These are phyloP conservation scores for Phytophthora brassicae DNA, from an alignment of 352 stramenopile genomes.

Conservation along the genomic window DNA sequence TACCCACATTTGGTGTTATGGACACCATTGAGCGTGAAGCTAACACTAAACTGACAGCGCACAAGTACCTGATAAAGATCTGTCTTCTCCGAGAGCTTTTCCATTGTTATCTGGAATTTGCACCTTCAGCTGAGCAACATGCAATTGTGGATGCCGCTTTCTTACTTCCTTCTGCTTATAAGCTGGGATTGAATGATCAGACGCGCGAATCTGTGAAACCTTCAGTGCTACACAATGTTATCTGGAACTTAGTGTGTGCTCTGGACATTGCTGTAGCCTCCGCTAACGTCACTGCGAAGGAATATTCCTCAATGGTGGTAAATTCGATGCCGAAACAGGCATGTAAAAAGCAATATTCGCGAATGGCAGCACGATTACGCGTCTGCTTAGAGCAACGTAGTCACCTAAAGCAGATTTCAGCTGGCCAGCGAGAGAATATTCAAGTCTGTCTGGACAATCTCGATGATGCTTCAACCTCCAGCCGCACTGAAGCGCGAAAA, in stretches of 20 bases:
- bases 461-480: conserved; percentile 1
- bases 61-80: conserved; percentile 45
- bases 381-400: conserved; percentile 50
- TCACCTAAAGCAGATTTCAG: conserved; percentile 41
- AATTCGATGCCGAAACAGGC: conserved; percentile 17
- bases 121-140: conserved; percentile 24
- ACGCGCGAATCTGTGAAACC: conserved; percentile 13
- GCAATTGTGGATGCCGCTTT: conserved; percentile 54
- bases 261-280: conserved; percentile 46
- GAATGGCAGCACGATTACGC: conserved; percentile 34
- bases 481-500: not conserved
- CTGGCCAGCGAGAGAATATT: conserved; percentile 33
- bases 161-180: conserved; percentile 36
- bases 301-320: conserved; percentile 19
- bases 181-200: conserved; percentile 9
- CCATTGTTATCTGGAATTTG: conserved; percentile 46
- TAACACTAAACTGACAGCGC: conserved; percentile 20
- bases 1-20: conserved; percentile 11
- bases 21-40: conserved; percentile 11
- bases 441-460: conserved; percentile 15
- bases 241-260: conserved; percentile 58
- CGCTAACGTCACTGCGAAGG: conserved; percentile 33
- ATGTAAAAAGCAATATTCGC: conserved; percentile 33
- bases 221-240: conserved; percentile 28
- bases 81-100: conserved; percentile 52